Percentiles rank a stretch among this genome's conserved stretches.
These are phyloP conservation scores for Aspergillus nomiae DNA, from an alignment of 2,329 filamentous ascomycete species.

Conservation along the genomic window DNA sequence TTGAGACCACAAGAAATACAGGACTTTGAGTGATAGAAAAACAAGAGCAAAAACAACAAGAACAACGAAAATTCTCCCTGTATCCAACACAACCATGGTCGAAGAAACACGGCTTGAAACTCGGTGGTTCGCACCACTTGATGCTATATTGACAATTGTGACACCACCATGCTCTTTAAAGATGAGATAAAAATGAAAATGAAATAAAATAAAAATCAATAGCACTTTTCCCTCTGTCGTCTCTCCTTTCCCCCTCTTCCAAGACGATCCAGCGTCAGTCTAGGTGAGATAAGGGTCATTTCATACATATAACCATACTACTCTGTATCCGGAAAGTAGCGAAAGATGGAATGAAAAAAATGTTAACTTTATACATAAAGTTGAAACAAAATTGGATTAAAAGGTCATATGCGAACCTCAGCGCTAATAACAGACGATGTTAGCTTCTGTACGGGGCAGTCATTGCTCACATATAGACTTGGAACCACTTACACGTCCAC, in stretches of 20 bases:
- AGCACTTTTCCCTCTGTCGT: slow-evolving; percentile 28
- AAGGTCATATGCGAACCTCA: slow-evolving; percentile 32
- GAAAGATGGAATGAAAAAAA: slow-evolving; percentile 10
- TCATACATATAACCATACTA: slow-evolving; percentile 36
- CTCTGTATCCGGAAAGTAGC: slow-evolving; percentile 29
- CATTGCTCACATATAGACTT: slow-evolving; percentile 2
- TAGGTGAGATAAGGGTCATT: slow-evolving; percentile 33
- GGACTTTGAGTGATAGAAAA: slow-evolving; percentile 3
- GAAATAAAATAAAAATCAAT: slow-evolving; percentile 11
- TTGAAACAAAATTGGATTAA: slow-evolving; percentile 32
- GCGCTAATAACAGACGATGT: slow-evolving; percentile 27
- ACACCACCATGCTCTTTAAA: slow-evolving; percentile 20
- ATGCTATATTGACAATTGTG: slow-evolving; percentile 17
- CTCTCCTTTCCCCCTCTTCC: slow-evolving; percentile 31
- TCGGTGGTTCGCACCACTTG: slow-evolving; percentile 10
- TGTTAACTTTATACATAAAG: slow-evolving; percentile 40
- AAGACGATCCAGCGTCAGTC: slow-evolving; percentile 46
- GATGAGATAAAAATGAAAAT: slow-evolving; percentile 7
- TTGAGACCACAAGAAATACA: slow-evolving; percentile 6
- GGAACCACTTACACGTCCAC: slow-evolving; percentile 54
- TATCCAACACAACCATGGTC: slow-evolving; percentile 19
- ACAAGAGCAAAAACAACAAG: slow-evolving; percentile 4
- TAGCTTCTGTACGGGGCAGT: slow-evolving; percentile 13
- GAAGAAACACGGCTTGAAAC: slow-evolving; percentile 8
- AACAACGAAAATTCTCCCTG: slow-evolving; percentile 12